A percentile compares a stretch with the other conserved stretches of the same genome.
These are phyloP conservation scores for Kernera saxatilis DNA, from an alignment of 345 rosid species.

Conservation along the genomic window DNA sequence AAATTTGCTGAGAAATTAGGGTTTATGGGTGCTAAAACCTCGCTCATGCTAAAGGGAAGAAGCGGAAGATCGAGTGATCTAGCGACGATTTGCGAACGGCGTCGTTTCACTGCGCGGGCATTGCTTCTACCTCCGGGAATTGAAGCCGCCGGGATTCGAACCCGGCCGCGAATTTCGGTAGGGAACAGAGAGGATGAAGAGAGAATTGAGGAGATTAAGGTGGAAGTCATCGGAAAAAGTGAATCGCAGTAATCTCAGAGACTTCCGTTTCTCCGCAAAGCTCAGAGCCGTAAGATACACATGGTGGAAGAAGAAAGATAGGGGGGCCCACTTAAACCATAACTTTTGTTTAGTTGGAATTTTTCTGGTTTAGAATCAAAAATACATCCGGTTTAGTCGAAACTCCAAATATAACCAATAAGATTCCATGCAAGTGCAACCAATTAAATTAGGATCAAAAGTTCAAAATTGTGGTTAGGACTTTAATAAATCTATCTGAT, in stretches of 20 bases:
- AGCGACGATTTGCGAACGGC: conserved; percentile 1
- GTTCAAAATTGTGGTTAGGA: too few species aligned
- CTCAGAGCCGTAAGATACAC: conserved; percentile 19
- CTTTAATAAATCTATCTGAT: too few species aligned
- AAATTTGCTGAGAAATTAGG: background rate
- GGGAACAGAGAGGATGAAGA: background rate
- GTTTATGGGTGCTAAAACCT: conserved; percentile 28
- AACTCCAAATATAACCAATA: background rate
- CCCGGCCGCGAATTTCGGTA: background rate
- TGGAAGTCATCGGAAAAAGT: conserved; percentile 5
- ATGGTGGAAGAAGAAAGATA: conserved; percentile 4
- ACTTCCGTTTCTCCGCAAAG: background rate
- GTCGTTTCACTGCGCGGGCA: background rate
- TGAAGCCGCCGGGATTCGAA: conserved; percentile 12
- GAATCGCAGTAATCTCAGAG: background rate
- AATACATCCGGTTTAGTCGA: background rate
- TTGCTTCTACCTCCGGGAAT: background rate
- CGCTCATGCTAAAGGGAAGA: conserved; percentile 55
- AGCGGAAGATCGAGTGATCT: conserved; percentile 51
- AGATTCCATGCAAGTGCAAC: too few species aligned
- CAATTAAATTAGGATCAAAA: too few species aligned
- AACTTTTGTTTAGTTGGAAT: background rate
- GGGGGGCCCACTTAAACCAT: background rate
- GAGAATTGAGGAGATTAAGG: background rate
- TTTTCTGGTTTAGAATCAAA: background rate